These are phyloP conservation scores for Populus hybrid DNA, from an alignment of 441 rosid species.

Conservation along the genomic window DNA sequence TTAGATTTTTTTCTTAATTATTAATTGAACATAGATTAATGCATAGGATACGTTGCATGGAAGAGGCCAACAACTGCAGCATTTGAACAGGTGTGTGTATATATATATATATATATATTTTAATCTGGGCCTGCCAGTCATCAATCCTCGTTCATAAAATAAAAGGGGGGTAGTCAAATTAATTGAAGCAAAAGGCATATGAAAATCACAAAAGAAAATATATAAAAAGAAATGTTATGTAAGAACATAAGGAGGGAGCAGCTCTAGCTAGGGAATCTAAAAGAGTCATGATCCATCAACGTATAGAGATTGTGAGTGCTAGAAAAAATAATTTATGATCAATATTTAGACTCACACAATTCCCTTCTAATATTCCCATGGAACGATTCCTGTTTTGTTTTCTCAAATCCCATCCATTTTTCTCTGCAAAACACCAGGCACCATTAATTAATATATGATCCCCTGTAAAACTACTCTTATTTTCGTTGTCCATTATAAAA, in stretches of 20 bases:
- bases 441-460: conserved; percentile 19
- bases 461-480: conserved; percentile 21
- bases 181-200: conserved; percentile 31
- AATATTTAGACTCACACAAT: conserved; percentile 1
- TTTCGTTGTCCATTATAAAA: conserved; percentile 22
- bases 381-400: conserved; percentile 34
- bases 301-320: conserved; percentile 17
- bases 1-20: not conserved
- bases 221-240: not conserved
- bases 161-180: conserved; percentile 35
- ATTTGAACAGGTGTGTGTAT: not conserved
- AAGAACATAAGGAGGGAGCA: not conserved
- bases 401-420: conserved; percentile 40
- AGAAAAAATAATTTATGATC: not conserved
- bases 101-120: not conserved
- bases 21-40: too few species aligned
- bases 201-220: not conserved
- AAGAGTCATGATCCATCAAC: conserved; percentile 48
- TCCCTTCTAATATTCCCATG: conserved; percentile 44
- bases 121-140: conserved; percentile 21
- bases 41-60: not conserved
- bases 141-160: conserved; percentile 1
- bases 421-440: not conserved
- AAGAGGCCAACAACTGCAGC: not conserved
- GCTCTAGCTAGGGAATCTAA: conserved; percentile 22